A percentile compares a stretch with the other conserved stretches of the same genome.
phyloP scores from a whole-genome alignment of 495 filamentous ascomycete genomes.

The Penicillium samsonianum region DNA sequence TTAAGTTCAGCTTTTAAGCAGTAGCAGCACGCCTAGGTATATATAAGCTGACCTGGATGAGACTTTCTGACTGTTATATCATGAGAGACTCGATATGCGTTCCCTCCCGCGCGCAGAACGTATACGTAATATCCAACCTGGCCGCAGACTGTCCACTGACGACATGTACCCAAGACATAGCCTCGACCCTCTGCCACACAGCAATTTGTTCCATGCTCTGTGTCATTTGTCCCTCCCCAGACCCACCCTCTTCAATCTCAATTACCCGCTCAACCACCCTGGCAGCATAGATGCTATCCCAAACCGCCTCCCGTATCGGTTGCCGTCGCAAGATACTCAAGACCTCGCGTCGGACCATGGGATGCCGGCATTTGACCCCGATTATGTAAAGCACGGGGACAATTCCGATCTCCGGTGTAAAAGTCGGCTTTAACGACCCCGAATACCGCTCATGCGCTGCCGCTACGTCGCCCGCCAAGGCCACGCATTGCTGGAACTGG shows the following conservation, averaged over 20 bases:
- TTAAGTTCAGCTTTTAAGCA: no score
- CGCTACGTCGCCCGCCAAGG: no score
- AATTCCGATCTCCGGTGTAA: no score
- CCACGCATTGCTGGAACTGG: no score
- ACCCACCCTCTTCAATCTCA: slow-evolving; percentile 23
- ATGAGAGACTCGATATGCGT: slow-evolving; percentile 24
- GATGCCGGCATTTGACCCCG: slow-evolving; percentile 35
- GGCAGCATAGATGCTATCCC: slow-evolving; percentile 33
- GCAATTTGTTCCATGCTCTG: slow-evolving; percentile 27
- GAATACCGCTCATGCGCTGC: no score
- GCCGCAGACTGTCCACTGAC: slow-evolving; percentile 18
- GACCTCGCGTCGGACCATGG: slow-evolving; percentile 26
- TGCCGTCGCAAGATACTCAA: slow-evolving; percentile 28
- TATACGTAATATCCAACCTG: slow-evolving; percentile 33
- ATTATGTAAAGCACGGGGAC: no score
- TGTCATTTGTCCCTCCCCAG: slow-evolving; percentile 16
- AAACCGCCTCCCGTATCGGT: slow-evolving; percentile 32
- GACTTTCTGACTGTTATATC: slow-evolving; percentile 7
- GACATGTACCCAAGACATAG: slow-evolving; percentile 24
- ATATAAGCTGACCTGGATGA: no score
- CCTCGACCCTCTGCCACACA: slow-evolving; percentile 30
- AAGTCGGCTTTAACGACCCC: no score
- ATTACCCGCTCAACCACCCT: slow-evolving; percentile 33
- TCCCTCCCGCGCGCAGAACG: slow-evolving; percentile 26
- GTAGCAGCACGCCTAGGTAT: no score